Evolutionary conservation across 306 rosid genomes (phyloP), one percentile per base, ranked within the genome.

Genomic region (Lablab purpureus): DNA sequence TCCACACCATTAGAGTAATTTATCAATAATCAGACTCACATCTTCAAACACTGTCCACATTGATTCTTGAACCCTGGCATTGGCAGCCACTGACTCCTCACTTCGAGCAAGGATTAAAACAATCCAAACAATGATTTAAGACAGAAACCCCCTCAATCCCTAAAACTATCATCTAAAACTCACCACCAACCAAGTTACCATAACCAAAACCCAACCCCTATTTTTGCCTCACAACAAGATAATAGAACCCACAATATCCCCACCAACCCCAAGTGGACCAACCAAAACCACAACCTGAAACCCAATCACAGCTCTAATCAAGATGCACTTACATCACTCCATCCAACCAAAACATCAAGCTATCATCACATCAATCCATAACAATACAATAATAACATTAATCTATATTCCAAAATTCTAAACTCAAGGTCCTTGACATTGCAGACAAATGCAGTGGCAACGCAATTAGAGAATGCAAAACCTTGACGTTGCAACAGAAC

Each of bases 321-420:
- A 12, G 36, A 76, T 8, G 63, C 74, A 60, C 49, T 63, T 30
- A 55, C 74, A 60, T 79, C 78, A 71, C 36, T 21, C 59, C 40
- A 27, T 4, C 32, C 58, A 28, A 46, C 73, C 54, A 59, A n/a
- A 12, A 45, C 13, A 64, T 50, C 28, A 56, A 54, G 56, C 58
- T 25, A 13, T 13, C 19, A 27, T 27, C 37, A 25, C 32, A 34
- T 28, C 25, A 63, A 28, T 32, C 67, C 30, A n/a, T 47, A 23
- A 65, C 47, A 36, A 71, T n/a, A 22, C 55, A 49, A 4, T 45
- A 10, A 34, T 43, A 51, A 21, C 7, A 64, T 49, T 1, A 50
- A 70, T n/a, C 27, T 18, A 18, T 5, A 52, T 50, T 50, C 52
- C n/a, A 47, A 15, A 5, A 47, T 47, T 47, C 4, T 13, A 47